Percentiles rank a stretch among this genome's conserved stretches.
These are phyloP conservation scores for Pulveroboletus ravenelii DNA, from an alignment of 768 basidiomycete species.

Conservation along the genomic window DNA sequence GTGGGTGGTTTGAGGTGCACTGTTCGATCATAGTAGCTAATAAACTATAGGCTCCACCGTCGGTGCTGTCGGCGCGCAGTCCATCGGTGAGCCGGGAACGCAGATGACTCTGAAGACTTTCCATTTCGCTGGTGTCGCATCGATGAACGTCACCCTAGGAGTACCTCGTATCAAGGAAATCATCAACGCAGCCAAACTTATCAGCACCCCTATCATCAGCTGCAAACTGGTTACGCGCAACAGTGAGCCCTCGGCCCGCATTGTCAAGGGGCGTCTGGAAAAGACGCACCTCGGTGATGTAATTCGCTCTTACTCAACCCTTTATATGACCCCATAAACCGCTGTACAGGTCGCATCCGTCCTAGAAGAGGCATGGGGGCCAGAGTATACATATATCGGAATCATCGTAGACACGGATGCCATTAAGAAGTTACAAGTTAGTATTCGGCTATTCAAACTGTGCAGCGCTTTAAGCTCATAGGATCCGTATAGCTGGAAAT, in stretches of 20 bases:
- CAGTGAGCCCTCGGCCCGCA: constrained; percentile 92
- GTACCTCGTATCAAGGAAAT: constrained; percentile 99
- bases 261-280: constrained; percentile 94
- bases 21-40: neutral
- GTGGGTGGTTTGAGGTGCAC: constrained; percentile 32
- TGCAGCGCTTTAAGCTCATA: neutral
- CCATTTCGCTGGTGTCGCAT: constrained; percentile 99
- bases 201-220: constrained; percentile 98
- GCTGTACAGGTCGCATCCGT: constrained; percentile 73
- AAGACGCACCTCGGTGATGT: constrained; percentile 94
- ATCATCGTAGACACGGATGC: constrained; percentile 88
- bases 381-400: constrained; percentile 88
- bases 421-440: constrained; percentile 82
- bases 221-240: constrained; percentile 83
- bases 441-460: neutral
- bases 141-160: constrained; percentile 99
- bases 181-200: constrained; percentile 96
- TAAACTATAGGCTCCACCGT: constrained; percentile 78
- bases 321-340: neutral
- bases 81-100: constrained; percentile 98
- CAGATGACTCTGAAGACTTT: constrained; percentile 99
- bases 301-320: constrained; percentile 19
- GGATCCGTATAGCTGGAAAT: constrained; percentile 67
- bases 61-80: constrained; percentile 97
- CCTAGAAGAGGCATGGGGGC: constrained; percentile 94